phyloP scores from a whole-genome alignment of 441 rosid genomes.

The Geranium incanum region DNA sequence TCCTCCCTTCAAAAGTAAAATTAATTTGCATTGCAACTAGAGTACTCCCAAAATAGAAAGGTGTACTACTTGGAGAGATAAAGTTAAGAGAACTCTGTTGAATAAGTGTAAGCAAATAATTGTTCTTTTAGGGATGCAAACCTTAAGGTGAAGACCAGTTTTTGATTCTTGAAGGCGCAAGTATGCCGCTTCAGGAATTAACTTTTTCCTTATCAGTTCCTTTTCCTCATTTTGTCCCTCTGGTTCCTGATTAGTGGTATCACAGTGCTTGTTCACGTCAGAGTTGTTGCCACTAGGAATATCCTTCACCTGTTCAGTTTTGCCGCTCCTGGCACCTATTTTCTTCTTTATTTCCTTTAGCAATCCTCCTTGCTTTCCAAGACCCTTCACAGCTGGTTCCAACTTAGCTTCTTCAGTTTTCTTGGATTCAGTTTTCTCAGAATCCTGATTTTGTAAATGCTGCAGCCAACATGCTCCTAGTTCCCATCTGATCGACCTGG shows the following conservation, averaged over 20 bases:
- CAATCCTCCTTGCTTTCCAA: constrained; percentile 77
- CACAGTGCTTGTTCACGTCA: constrained; percentile 46
- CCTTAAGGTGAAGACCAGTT: constrained; percentile 77
- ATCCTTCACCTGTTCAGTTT: constrained; percentile 43
- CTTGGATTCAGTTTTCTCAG: constrained; percentile 69
- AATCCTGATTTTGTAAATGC: constrained; percentile 67
- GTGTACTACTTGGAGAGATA: not conserved
- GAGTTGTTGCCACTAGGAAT: constrained; percentile 27
- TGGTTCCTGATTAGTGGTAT: constrained; percentile 32
- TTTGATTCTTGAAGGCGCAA: constrained; percentile 69
- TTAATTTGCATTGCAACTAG: not conserved
- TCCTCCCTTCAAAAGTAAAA: not conserved
- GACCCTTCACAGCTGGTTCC: constrained; percentile 67
- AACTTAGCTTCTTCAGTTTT: constrained; percentile 62
- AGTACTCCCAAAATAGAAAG: not conserved
- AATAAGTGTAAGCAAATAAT: too few species aligned
- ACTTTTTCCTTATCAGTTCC: constrained; percentile 48
- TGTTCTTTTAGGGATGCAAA: constrained; percentile 12
- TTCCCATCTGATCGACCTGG: constrained; percentile 67
- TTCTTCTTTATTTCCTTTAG: constrained; percentile 69
- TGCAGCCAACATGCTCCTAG: constrained; percentile 83
- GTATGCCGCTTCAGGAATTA: constrained; percentile 60
- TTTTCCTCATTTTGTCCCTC: constrained; percentile 46
- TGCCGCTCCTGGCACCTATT: constrained; percentile 43
- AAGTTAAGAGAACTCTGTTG: constrained; percentile 12